Percentiles rank a stretch among this genome's conserved stretches.
Evolutionary conservation across 164 flowering plant species (phyloP).

Genomic region (Kingdonia uniflora): DNA sequence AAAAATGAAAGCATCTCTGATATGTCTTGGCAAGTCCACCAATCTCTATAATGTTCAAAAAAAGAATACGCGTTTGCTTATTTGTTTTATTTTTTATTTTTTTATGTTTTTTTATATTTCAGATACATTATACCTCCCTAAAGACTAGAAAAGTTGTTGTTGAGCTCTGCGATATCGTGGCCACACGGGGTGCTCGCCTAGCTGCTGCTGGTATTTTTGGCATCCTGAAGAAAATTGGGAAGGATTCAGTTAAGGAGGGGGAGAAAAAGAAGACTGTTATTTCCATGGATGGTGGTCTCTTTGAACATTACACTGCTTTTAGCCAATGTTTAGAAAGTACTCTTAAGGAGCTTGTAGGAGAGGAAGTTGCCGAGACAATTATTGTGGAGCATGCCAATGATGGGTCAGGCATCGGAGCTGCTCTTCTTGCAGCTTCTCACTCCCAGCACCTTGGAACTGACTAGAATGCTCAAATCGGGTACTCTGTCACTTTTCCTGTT

Average conservation of each 20-base stretch:
- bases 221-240: constrained; percentile 76
- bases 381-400: constrained; percentile 57
- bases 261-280: constrained; percentile 59
- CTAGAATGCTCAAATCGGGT: constrained; percentile 5
- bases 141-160: constrained; percentile 66
- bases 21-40: too few species aligned
- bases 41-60: too few species aligned
- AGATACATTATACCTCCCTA: constrained; percentile 71
- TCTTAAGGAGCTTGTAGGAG: constrained; percentile 64
- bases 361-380: constrained; percentile 31
- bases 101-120: constrained; percentile 6
- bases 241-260: constrained; percentile 44
- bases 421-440: constrained; percentile 91
- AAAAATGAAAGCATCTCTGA: too few species aligned
- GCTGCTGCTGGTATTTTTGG: constrained; percentile 87
- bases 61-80: too few species aligned
- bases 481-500: constrained; percentile 1
- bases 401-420: constrained; percentile 93
- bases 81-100: too few species aligned
- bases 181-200: constrained; percentile 79
- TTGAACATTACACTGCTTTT: constrained; percentile 75
- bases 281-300: constrained; percentile 84
- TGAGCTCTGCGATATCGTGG: constrained; percentile 69
- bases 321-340: constrained; percentile 49
- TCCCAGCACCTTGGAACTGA: constrained; percentile 57